Evolutionary conservation across 768 basidiomycete species (phyloP).

Genomic region (Harrya chromipes): DNA sequence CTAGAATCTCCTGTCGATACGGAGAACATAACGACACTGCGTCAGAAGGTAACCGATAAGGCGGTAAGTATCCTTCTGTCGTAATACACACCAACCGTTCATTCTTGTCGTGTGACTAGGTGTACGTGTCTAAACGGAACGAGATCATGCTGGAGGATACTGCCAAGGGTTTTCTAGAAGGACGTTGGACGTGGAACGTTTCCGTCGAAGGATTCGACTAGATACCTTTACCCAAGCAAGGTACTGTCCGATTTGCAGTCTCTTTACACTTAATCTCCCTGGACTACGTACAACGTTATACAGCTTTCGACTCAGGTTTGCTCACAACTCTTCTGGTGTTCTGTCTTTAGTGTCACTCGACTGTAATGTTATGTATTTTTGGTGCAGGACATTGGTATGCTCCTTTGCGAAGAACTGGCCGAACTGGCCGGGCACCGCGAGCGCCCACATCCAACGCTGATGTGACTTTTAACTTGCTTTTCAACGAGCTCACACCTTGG

Average conservation of each 20-base stretch:
- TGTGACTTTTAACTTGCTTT: no score
- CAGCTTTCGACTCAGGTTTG: not conserved
- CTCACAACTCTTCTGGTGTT: conserved; percentile 3
- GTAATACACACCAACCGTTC: not conserved
- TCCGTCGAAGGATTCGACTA: conserved; percentile 67
- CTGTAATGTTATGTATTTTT: conserved; percentile 14
- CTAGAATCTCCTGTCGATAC: conserved; percentile 90
- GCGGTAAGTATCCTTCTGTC: conserved; percentile 51
- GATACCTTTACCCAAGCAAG: conserved; percentile 12
- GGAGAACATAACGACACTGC: conserved; percentile 73
- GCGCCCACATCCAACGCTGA: no score
- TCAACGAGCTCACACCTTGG: no score
- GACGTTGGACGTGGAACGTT: conserved; percentile 80
- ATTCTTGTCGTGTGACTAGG: conserved; percentile 35
- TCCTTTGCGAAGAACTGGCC: not conserved
- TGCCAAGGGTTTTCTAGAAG: conserved; percentile 83
- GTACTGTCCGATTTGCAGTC: not conserved
- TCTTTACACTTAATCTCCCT: conserved; percentile 1
- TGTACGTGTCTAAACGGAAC: conserved; percentile 96
- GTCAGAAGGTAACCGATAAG: conserved; percentile 95
- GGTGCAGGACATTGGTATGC: not conserved
- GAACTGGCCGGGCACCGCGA: no score
- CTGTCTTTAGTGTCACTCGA: conserved; percentile 3
- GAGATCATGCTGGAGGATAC: conserved; percentile 96
- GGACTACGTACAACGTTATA: not conserved